Percentiles rank a stretch among this genome's conserved stretches.
Evolutionary conservation across 169 alveolate species (phyloP).

Genomic region (Besnoitia besnoiti): DNA sequence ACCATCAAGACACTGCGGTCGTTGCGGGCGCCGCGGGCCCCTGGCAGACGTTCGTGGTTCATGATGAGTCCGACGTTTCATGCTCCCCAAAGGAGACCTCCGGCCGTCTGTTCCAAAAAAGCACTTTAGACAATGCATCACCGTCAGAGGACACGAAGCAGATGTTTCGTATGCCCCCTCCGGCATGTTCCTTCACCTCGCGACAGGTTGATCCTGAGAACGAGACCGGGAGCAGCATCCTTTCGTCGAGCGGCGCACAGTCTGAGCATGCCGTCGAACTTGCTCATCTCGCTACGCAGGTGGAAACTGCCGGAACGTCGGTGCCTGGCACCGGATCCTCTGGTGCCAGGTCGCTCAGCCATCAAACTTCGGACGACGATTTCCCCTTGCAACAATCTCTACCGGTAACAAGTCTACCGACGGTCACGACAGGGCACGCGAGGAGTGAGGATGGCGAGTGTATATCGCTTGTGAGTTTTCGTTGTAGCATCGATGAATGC

Average conservation of each 20-base stretch:
- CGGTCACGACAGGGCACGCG: neutral
- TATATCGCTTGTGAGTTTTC: no score
- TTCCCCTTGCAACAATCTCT: neutral
- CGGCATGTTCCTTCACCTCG: neutral
- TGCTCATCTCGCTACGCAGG: neutral
- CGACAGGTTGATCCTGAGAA: neutral
- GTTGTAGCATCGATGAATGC: neutral
- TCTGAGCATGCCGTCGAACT: neutral
- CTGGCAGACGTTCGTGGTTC: neutral
- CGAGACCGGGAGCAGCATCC: neutral
- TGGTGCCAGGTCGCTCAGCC: neutral
- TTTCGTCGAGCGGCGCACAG: neutral
- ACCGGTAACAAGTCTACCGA: neutral
- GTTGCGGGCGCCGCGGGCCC: neutral
- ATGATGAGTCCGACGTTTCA: no score
- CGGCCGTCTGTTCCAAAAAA: no score
- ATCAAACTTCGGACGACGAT: neutral
- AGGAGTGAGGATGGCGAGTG: neutral
- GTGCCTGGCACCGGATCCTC: neutral
- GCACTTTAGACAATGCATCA: no score
- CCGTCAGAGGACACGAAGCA: no score
- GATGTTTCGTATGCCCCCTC: no score
- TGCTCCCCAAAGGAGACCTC: no score
- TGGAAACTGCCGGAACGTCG: neutral
- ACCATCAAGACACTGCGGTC: neutral